Evolutionary conservation across 257 asterid genomes (phyloP).

Genomic region (Fraxinus pennsylvanica): DNA sequence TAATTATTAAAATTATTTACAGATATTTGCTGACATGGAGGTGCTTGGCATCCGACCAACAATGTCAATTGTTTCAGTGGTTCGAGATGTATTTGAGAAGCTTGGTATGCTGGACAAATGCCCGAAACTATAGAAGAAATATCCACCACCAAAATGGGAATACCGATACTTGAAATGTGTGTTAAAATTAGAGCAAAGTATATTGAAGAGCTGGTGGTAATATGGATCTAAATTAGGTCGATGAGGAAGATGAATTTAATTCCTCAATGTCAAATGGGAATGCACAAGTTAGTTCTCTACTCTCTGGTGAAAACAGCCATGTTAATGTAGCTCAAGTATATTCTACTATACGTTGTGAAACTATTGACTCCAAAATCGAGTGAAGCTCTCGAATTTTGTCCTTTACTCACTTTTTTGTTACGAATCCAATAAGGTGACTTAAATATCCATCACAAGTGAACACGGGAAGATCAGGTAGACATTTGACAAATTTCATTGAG

Average conservation of each 20-base stretch:
- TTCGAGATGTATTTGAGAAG: too few species aligned
- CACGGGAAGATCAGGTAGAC: too few species aligned
- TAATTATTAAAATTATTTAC: constrained; percentile 14
- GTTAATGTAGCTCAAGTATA: neutral
- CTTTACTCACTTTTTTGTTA: too few species aligned
- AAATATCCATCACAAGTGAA: too few species aligned
- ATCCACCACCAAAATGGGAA: neutral
- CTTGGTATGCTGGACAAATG: neutral
- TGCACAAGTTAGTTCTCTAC: constrained; percentile 27
- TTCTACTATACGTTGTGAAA: neutral
- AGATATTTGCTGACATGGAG: constrained; percentile 96
- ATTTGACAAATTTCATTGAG: too few species aligned
- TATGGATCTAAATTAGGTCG: constrained; percentile 21
- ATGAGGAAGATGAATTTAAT: constrained; percentile 28
- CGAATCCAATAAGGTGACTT: too few species aligned
- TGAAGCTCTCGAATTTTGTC: neutral
- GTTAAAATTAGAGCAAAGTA: neutral
- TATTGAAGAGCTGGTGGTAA: constrained; percentile 1
- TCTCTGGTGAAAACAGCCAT: neutral
- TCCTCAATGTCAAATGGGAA: constrained; percentile 28
- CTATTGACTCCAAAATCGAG: neutral
- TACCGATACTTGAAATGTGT: neutral
- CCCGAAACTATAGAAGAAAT: neutral
- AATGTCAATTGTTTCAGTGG: too few species aligned
- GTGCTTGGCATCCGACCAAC: constrained; percentile 62